Conservation (phyloP, 2,329 filamentous ascomycete genomes). For the Venturia asperata region DNA sequence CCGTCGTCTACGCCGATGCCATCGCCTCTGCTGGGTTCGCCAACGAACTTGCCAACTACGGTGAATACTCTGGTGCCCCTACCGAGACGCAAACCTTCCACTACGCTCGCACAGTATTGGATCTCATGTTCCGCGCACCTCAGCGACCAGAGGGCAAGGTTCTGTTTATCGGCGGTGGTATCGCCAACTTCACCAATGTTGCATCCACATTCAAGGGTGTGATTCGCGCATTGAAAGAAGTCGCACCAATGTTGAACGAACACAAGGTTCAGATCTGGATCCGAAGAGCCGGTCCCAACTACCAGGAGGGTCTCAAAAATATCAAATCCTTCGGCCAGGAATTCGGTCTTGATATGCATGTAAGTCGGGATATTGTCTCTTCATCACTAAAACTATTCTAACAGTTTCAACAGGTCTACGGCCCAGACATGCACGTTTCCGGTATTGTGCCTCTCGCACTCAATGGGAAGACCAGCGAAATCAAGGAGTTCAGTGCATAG, state of each 20-base stretch:
- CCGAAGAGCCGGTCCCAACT: constrained; percentile 84
- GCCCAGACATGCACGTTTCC: constrained; percentile 78
- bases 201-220: constrained; percentile 99
- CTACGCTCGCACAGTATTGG: constrained; percentile 94
- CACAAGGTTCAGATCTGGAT: constrained; percentile 99
- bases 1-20: constrained; percentile 96
- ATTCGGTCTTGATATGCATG: constrained; percentile 92
- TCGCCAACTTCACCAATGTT: constrained; percentile 99
- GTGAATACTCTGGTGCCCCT: constrained; percentile 97
- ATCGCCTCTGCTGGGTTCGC: constrained; percentile 95
- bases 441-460: constrained; percentile 94
- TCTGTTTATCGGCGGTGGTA: constrained; percentile 98
- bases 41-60: constrained; percentile 96
- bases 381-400: neutral
- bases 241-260: constrained; percentile 76
- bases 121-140: constrained; percentile 93
- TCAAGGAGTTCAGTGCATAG: constrained; percentile 55
- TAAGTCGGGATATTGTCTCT: constrained; percentile 7
- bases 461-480: constrained; percentile 50
- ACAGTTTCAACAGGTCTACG: constrained; percentile 45
- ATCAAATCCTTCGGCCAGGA: constrained; percentile 96
- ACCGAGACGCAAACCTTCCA: constrained; percentile 99
- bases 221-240: constrained; percentile 90
- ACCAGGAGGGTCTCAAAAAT: constrained; percentile 99
- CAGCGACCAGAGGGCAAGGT: constrained; percentile 86